phyloP scores from a whole-genome alignment of 2,329 filamentous ascomycete species.

The Neoascochyta sp. region DNA sequence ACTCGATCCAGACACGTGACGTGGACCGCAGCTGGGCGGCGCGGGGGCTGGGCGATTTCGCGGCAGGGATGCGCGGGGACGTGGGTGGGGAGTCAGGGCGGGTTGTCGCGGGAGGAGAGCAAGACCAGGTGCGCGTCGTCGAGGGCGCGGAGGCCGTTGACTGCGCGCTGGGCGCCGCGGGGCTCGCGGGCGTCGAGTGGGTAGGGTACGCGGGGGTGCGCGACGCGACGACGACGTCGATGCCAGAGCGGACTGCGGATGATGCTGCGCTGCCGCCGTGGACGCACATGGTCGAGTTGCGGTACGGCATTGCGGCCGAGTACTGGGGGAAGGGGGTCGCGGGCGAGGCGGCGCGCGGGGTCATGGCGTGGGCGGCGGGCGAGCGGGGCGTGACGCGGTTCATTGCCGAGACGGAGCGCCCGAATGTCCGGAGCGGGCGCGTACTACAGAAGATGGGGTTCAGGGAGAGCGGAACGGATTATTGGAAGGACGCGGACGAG shows the following conservation, averaged over 20 bases:
- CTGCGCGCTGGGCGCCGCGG: background rate
- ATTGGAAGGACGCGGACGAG: slow-evolving; percentile 16
- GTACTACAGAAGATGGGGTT: slow-evolving; percentile 29
- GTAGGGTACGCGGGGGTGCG: slow-evolving; percentile 18
- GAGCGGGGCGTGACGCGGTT: slow-evolving; percentile 11
- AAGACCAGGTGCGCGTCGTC: background rate
- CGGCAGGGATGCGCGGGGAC: slow-evolving; percentile 7
- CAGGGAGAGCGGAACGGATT: slow-evolving; percentile 7
- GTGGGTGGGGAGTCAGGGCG: background rate
- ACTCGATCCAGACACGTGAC: slow-evolving; percentile 11
- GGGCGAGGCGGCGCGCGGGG: slow-evolving; percentile 13
- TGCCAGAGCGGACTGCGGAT: slow-evolving; percentile 3
- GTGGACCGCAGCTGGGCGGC: slow-evolving; percentile 10
- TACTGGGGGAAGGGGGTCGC: slow-evolving; percentile 16
- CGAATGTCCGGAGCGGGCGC: slow-evolving; percentile 18
- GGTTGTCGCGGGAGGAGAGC: background rate
- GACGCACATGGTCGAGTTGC: slow-evolving; percentile 16
- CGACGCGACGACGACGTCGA: slow-evolving; percentile 15
- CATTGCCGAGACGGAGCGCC: slow-evolving; percentile 22
- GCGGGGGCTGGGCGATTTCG: slow-evolving; percentile 13
- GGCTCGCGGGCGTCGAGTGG: slow-evolving; percentile 6
- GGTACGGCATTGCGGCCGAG: slow-evolving; percentile 11
- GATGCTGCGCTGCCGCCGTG: slow-evolving; percentile 13
- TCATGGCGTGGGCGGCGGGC: slow-evolving; percentile 14
- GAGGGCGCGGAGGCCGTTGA: background rate